Percentiles rank a stretch among this genome's conserved stretches.
Conservation (phyloP, 768 basidiomycete genomes). For the Suillus decipiens region DNA sequence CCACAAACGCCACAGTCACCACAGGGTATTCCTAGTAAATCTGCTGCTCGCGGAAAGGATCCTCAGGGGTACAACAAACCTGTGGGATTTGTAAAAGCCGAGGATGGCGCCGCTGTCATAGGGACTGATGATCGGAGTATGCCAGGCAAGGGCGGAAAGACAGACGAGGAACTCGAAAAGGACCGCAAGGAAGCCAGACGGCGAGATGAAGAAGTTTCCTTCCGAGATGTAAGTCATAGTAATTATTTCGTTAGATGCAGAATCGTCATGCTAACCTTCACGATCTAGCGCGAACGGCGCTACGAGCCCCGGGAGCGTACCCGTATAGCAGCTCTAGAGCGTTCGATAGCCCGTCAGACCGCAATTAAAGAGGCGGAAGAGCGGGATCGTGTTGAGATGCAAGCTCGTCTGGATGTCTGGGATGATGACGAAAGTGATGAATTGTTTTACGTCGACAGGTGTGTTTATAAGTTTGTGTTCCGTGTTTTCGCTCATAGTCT, state of each 20-base stretch:
- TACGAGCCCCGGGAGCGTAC: conserved; percentile 89
- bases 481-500: not conserved
- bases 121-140: conserved; percentile 36
- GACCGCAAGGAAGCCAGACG: conserved; percentile 75
- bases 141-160: conserved; percentile 50
- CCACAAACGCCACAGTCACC: conserved; percentile 37
- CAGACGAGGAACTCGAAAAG: conserved; percentile 87
- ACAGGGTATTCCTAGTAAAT: conserved; percentile 36
- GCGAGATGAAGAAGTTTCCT: conserved; percentile 81
- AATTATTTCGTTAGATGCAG: not conserved
- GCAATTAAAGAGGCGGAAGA: conserved; percentile 76
- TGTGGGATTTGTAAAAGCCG: conserved; percentile 79
- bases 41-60: conserved; percentile 60
- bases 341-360: conserved; percentile 71
- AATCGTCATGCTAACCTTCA: conserved; percentile 6
- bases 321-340: conserved; percentile 75
- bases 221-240: conserved; percentile 70
- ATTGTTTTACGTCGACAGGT: conserved; percentile 91
- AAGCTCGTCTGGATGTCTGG: conserved; percentile 81
- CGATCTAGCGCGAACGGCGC: conserved; percentile 80
- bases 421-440: conserved; percentile 95
- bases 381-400: conserved; percentile 77
- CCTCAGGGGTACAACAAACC: conserved; percentile 80
- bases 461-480: conserved; percentile 23
- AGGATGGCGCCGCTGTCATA: conserved; percentile 44